These are phyloP conservation scores for Colletotrichum phormii DNA, from an alignment of 2,329 filamentous ascomycete genomes.

Conservation along the genomic window DNA sequence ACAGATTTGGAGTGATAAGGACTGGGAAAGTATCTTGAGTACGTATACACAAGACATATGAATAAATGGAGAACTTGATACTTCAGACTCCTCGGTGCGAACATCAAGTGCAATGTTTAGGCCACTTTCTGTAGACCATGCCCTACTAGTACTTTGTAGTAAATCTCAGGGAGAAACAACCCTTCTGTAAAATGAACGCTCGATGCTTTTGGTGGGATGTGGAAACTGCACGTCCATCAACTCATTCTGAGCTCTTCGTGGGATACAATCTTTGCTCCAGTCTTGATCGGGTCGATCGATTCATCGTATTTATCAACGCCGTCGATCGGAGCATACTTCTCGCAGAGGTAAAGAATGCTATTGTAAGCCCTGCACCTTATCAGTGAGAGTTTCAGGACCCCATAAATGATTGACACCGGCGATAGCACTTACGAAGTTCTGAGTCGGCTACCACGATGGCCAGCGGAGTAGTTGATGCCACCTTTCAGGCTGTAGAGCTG, in stretches of 20 bases:
- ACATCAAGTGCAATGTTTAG: too few species aligned
- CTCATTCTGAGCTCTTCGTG: not conserved
- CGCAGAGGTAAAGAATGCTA: not conserved
- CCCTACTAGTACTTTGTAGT: too few species aligned
- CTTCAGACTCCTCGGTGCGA: too few species aligned
- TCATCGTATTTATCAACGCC: not conserved
- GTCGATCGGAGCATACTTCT: not conserved
- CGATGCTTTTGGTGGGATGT: too few species aligned
- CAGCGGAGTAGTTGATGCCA: not conserved
- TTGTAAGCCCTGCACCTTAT: not conserved
- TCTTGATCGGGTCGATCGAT: not conserved
- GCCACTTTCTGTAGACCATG: too few species aligned
- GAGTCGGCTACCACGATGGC: not conserved
- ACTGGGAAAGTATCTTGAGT: conserved; percentile 26
- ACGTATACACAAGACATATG: conserved; percentile 21
- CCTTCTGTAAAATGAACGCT: too few species aligned
- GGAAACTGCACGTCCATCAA: not conserved
- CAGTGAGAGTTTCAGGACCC: not conserved
- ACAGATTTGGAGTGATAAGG: conserved; percentile 18
- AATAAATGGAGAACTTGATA: not conserved
- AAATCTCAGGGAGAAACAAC: too few species aligned
- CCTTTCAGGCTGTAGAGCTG: not conserved
- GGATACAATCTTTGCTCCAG: not conserved
- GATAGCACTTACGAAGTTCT: not conserved
- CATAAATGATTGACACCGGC: not conserved